A percentile compares a stretch with the other conserved stretches of the same genome.
Conservation (phyloP, 495 filamentous ascomycete genomes). For the Podospora comata region DNA sequence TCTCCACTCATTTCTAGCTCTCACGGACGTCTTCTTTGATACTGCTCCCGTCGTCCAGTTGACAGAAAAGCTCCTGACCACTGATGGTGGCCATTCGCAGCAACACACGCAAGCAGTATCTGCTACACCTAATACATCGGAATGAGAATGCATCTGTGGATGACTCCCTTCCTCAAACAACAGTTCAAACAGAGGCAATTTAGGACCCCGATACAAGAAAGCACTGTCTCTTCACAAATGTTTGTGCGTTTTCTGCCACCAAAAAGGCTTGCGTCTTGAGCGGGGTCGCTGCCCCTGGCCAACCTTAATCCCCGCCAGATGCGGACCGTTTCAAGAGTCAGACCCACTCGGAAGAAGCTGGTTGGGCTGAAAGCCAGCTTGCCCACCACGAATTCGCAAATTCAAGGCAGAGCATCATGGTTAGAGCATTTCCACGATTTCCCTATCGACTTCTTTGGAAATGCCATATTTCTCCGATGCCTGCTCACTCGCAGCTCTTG, state of each 20-base stretch:
- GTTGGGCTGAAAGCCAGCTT: neutral
- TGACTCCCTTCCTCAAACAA: neutral
- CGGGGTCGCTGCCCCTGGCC: neutral
- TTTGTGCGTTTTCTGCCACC: neutral
- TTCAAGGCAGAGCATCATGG: neutral
- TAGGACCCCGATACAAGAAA: neutral
- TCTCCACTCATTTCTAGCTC: conserved; percentile 1
- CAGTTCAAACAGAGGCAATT: neutral
- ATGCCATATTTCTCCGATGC: neutral
- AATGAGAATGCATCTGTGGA: no score
- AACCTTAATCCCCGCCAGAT: conserved; percentile 10
- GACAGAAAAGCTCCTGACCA: neutral
- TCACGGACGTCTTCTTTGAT: neutral
- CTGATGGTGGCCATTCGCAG: no score
- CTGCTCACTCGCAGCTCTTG: no score
- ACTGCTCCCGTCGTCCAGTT: neutral
- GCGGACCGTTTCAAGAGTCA: conserved; percentile 9
- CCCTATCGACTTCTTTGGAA: neutral
- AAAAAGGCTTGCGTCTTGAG: neutral
- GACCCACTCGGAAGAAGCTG: conserved; percentile 3
- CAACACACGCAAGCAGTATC: no score
- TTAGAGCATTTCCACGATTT: neutral
- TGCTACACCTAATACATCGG: no score
- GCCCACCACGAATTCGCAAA: neutral
- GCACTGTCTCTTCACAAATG: neutral